Percentiles rank a stretch among this genome's conserved stretches.
Conservation (phyloP, 306 rosid genomes). For the Vigna nakashimae region DNA sequence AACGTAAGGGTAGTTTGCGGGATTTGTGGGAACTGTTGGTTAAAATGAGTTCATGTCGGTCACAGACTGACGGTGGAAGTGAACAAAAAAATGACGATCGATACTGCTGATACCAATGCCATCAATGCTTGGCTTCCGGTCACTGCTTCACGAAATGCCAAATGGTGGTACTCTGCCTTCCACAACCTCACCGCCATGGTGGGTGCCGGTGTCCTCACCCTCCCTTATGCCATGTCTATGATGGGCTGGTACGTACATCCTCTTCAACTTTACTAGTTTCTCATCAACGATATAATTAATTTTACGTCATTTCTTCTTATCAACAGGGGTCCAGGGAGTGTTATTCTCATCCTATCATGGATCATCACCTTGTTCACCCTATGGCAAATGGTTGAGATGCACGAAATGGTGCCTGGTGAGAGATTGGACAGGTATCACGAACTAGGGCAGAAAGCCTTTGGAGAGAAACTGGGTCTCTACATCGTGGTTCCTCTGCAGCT, state of each 20-base stretch:
- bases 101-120: neutral
- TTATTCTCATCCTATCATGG: too few relatives aligned
- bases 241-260: slow-evolving; percentile 72
- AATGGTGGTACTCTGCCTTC: slow-evolving; percentile 95
- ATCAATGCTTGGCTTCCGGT: slow-evolving; percentile 51
- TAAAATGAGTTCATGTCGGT: neutral
- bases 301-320: too few relatives aligned
- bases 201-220: slow-evolving; percentile 93
- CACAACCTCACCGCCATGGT: slow-evolving; percentile 98
- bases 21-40: neutral
- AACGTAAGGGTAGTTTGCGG: neutral
- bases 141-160: slow-evolving; percentile 78
- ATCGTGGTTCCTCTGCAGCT: too few relatives aligned
- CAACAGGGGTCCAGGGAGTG: slow-evolving; percentile 77
- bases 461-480: too few relatives aligned
- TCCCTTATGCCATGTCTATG: slow-evolving; percentile 82
- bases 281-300: too few relatives aligned
- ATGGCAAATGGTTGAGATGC: too few relatives aligned
- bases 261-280: neutral
- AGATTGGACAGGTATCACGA: too few relatives aligned
- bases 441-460: too few relatives aligned
- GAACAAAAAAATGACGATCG: slow-evolving; percentile 1
- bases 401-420: too few relatives aligned
- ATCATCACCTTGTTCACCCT: too few relatives aligned
- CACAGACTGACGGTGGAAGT: too few relatives aligned